phyloP scores from a whole-genome alignment of 1,139 yeast species.

The Magnusiomyces suaveolens region DNA sequence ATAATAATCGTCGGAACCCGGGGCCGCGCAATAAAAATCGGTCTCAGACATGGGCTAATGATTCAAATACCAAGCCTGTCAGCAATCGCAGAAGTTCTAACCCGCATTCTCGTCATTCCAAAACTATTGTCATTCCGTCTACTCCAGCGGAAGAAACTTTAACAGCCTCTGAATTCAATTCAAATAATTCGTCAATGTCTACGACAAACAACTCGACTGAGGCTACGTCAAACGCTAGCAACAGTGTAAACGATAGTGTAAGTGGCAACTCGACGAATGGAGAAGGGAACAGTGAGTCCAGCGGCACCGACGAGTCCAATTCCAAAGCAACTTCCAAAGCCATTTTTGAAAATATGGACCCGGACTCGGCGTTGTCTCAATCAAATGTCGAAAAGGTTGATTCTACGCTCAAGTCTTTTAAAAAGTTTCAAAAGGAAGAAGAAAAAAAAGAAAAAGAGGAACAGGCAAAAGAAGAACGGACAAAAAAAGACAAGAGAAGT shows the following conservation, averaged over 20 bases:
- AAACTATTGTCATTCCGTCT: too few relatives aligned
- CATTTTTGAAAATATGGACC: not conserved
- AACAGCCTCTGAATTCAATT: too few relatives aligned
- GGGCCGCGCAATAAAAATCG: too few relatives aligned
- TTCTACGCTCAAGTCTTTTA: not conserved
- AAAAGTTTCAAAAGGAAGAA: not conserved
- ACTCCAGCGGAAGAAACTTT: not conserved
- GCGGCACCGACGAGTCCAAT: not conserved
- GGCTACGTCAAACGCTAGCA: not conserved
- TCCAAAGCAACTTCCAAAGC: not conserved
- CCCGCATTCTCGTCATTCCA: too few relatives aligned
- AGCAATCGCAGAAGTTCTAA: too few relatives aligned
- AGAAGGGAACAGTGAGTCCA: too few relatives aligned
- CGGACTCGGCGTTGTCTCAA: not conserved
- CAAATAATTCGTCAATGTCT: too few relatives aligned
- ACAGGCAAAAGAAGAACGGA: not conserved
- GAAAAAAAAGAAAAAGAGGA: not conserved
- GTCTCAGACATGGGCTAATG: too few relatives aligned
- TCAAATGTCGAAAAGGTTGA: not conserved
- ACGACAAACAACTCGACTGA: not conserved
- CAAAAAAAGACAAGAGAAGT: too few relatives aligned
- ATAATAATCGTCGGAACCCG: too few relatives aligned
- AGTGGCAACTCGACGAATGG: too few relatives aligned
- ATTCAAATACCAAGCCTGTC: too few relatives aligned
- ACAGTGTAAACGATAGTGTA: not conserved